Evolutionary conservation across 2,329 filamentous ascomycete species (phyloP).

Genomic region (Neonectria neomacrospora): DNA sequence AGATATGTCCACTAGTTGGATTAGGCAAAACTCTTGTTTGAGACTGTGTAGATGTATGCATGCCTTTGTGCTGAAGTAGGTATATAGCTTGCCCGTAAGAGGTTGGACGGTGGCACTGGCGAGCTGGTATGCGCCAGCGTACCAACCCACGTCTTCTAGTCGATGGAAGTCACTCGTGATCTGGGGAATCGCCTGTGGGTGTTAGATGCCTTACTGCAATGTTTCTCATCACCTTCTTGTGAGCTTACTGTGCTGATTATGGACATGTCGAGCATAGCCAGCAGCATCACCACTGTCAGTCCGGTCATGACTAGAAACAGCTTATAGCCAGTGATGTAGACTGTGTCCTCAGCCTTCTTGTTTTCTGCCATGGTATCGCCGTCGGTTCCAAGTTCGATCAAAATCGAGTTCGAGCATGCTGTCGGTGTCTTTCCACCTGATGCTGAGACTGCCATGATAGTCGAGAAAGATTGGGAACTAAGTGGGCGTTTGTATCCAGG

Average conservation of each 20-base stretch:
- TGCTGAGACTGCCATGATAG: too few relatives aligned
- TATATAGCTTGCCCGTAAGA: slow-evolving; percentile 1
- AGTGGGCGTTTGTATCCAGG: too few relatives aligned
- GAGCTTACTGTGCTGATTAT: slow-evolving; percentile 60
- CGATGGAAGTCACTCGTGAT: slow-evolving; percentile 62
- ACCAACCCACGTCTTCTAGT: slow-evolving; percentile 64
- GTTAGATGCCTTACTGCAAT: slow-evolving; percentile 17
- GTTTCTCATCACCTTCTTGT: not conserved
- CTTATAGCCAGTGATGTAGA: slow-evolving; percentile 39
- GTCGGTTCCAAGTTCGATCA: too few relatives aligned
- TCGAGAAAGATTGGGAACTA: too few relatives aligned
- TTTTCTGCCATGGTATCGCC: too few relatives aligned
- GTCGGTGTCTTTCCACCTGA: too few relatives aligned
- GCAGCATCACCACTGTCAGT: slow-evolving; percentile 54
- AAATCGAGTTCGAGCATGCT: too few relatives aligned
- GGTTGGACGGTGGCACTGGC: slow-evolving; percentile 42
- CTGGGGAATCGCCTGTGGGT: slow-evolving; percentile 53
- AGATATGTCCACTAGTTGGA: slow-evolving; percentile 28
- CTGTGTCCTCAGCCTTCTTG: too few relatives aligned
- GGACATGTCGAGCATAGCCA: slow-evolving; percentile 60
- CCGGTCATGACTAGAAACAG: slow-evolving; percentile 46
- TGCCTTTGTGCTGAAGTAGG: slow-evolving; percentile 55
- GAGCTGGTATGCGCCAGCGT: slow-evolving; percentile 60
- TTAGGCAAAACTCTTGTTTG: not conserved
- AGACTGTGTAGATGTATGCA: not conserved